Conservation (phyloP, 2,329 filamentous ascomycete genomes). For the Mycocentrospora acerina region DNA sequence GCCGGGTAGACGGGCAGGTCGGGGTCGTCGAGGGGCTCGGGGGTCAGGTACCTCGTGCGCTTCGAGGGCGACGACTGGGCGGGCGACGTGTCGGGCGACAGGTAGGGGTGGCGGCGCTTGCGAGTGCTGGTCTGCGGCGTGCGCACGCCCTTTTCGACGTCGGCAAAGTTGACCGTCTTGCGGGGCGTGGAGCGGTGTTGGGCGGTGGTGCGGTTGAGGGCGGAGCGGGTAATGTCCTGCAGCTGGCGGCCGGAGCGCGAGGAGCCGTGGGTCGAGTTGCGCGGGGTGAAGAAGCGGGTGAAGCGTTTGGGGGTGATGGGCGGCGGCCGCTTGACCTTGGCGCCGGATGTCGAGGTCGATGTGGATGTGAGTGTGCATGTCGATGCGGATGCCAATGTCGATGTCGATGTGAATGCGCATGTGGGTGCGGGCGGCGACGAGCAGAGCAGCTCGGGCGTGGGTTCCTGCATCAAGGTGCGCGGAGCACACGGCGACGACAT, state of each 20-base stretch:
- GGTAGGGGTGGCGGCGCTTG: conserved; percentile 43
- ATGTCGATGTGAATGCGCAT: too few species aligned
- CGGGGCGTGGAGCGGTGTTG: conserved; percentile 33
- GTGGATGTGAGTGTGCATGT: too few species aligned
- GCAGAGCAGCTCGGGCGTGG: conserved; percentile 38
- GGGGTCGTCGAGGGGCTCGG: conserved; percentile 31
- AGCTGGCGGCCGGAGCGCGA: conserved; percentile 48
- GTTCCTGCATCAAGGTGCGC: conserved; percentile 30
- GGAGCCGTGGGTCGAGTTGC: conserved; percentile 37
- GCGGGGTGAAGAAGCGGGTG: conserved; percentile 54
- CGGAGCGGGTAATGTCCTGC: conserved; percentile 52
- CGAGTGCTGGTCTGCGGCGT: conserved; percentile 36
- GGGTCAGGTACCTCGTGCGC: conserved; percentile 30
- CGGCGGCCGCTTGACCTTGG: conserved; percentile 49
- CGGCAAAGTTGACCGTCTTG: conserved; percentile 44
- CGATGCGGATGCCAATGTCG: too few species aligned
- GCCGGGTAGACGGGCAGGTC: conserved; percentile 24
- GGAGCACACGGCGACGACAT: conserved; percentile 32
- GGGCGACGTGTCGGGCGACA: conserved; percentile 45
- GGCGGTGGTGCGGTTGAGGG: conserved; percentile 43
- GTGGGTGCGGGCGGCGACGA: conserved; percentile 41
- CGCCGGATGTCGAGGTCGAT: too few species aligned
- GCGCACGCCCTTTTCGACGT: conserved; percentile 29
- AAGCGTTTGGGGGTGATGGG: conserved; percentile 56
- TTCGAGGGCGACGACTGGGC: conserved; percentile 47